Evolutionary conservation across 768 basidiomycete species (phyloP).

Genomic region (Termitomyces titanicus): DNA sequence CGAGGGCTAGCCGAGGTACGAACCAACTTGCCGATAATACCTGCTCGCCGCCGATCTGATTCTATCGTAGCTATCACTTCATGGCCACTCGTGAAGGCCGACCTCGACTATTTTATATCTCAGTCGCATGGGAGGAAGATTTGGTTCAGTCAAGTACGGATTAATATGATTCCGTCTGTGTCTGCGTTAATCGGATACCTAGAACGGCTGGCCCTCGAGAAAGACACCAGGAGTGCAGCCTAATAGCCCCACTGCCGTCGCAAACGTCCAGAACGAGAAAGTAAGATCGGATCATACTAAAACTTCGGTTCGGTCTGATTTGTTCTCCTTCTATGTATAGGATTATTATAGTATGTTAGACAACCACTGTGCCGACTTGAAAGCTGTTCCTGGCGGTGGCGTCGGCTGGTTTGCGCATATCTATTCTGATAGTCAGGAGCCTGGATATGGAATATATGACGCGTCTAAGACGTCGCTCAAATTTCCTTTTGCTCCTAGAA

Average conservation of each 20-base stretch:
- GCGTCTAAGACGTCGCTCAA: constrained; percentile 27
- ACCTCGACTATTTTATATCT: constrained; percentile 64
- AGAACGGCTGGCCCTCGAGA: constrained; percentile 79
- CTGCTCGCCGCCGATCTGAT: background rate
- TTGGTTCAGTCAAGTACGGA: constrained; percentile 61
- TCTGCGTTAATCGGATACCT: background rate
- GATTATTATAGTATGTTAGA: constrained; percentile 68
- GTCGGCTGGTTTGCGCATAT: constrained; percentile 86
- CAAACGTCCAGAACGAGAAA: constrained; percentile 56
- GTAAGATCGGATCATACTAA: constrained; percentile 29
- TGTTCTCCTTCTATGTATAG: constrained; percentile 28
- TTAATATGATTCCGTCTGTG: background rate
- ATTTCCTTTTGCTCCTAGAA: constrained; percentile 10
- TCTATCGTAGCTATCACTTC: constrained; percentile 41
- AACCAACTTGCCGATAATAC: background rate
- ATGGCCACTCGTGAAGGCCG: constrained; percentile 58
- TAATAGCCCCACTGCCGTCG: constrained; percentile 58
- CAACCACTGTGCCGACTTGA: constrained; percentile 57
- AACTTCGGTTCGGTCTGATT: too few relatives aligned
- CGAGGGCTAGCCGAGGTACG: constrained; percentile 51
- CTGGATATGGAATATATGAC: constrained; percentile 69
- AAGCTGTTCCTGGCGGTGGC: constrained; percentile 54
- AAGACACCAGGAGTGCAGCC: constrained; percentile 60
- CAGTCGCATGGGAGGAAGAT: constrained; percentile 65
- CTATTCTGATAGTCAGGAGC: constrained; percentile 61